Evolutionary conservation across 306 rosid species (phyloP), one percentile per base, ranked within the genome.

Genomic region (Sesbania bispinosa): DNA sequence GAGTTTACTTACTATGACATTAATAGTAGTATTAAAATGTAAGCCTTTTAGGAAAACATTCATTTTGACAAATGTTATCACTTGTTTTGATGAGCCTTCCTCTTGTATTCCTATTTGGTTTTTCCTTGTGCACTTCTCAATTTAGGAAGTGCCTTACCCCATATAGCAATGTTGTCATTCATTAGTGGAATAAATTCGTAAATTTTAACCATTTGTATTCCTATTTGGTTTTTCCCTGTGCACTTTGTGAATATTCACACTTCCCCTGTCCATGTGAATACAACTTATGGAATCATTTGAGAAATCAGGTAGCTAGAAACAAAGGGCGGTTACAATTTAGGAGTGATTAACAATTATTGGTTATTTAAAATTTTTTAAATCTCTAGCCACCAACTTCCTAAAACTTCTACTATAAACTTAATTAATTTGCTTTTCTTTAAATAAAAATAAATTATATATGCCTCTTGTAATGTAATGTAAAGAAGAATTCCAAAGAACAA

Each of bases 281-380:
- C 69, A 71, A n/a, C n/a, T n/a, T n/a, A n/a, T n/a, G n/a, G n/a
- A n/a, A n/a, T n/a, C n/a, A 38, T 9, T 48, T 20, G 47, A 18
- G 41, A 82, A 86, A 76, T 62, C 89, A 76, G 87, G 86, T 66
- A 69, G 86, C 89, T 33, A 61, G 67, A 82, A 86, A 84, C 91
- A 9, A 61, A 82, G 81, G 89, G 88, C 85, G 39, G 52, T 69
- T 76, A 61, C 16, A 46, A 36, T 43, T 71, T 72, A 47, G n/a
- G 18, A 54, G 36, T 51, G 67, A 71, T 62, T n/a, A 71, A 23
- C 73, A 50, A 67, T 71, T 70, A 51, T 46, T 80, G 48, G 54
- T 54, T 71, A n/a, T 21, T 60, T 67, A 74, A 18, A 7, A 43
- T 24, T 5, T 43, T 21, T 50, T n/a, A n/a, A n/a, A 35, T 58